A percentile compares a stretch with the other conserved stretches of the same genome.
Conservation (phyloP, 352 stramenopile genomes). For the Aphanomyces euteiches region DNA sequence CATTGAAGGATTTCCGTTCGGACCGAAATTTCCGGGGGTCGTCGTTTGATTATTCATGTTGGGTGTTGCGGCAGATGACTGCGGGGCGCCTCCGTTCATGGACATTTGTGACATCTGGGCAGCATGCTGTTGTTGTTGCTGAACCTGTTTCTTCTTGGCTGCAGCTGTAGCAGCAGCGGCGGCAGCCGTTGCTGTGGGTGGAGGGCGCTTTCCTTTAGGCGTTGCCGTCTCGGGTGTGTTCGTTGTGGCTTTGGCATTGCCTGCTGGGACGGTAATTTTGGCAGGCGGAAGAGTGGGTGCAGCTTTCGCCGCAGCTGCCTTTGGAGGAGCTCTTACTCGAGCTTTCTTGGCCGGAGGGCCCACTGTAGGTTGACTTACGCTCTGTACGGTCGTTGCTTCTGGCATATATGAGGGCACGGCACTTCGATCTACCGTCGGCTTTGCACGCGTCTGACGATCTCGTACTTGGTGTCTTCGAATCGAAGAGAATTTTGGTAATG, state of each 20-base stretch:
- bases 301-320: conserved; percentile 7
- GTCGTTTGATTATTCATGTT: neutral
- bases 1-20: neutral
- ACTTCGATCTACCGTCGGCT: no score
- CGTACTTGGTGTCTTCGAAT: conserved; percentile 18
- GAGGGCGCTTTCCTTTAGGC: conserved; percentile 20
- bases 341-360: conserved; percentile 21
- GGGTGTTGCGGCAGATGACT: neutral
- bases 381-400: conserved; percentile 4
- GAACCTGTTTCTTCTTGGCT: conserved; percentile 23
- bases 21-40: neutral
- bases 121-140: neutral
- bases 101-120: neutral
- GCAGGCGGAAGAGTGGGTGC: neutral
- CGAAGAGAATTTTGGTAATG: conserved; percentile 18
- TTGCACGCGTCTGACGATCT: neutral
- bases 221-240: neutral
- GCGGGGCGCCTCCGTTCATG: neutral
- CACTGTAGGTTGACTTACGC: conserved; percentile 6
- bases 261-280: conserved; percentile 1
- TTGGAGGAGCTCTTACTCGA: conserved; percentile 8
- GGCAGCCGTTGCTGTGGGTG: neutral
- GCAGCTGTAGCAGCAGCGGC: neutral
- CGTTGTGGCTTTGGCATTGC: neutral
- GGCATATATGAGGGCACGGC: conserved; percentile 2